These are phyloP conservation scores for Agastache rugosa DNA, from an alignment of 257 asterid species.

Conservation along the genomic window DNA sequence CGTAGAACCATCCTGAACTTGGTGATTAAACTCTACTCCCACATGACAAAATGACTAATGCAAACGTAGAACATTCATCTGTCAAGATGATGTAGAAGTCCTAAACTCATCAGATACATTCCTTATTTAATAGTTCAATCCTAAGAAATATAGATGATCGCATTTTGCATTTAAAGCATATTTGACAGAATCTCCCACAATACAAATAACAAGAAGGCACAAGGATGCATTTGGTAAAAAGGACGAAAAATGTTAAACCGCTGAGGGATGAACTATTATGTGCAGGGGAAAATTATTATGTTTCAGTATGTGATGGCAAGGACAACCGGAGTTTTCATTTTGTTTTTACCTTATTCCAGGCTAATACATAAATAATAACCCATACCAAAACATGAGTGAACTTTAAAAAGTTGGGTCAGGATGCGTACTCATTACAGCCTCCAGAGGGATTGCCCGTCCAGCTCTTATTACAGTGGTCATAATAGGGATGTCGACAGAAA, in stretches of 20 bases:
- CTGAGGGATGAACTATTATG: slow-evolving; percentile 10
- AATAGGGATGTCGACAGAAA: neutral
- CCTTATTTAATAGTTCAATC: neutral
- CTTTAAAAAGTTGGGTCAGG: neutral
- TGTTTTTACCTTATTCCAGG: neutral
- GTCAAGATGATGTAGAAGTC: slow-evolving; percentile 2
- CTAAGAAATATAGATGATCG: neutral
- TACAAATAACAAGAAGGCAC: neutral
- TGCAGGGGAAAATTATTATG: neutral
- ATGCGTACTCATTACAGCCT: neutral
- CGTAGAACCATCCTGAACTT: neutral
- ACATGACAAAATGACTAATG: neutral
- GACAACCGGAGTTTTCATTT: neutral
- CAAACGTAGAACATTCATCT: neutral
- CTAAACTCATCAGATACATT: neutral
- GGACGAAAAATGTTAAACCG: neutral
- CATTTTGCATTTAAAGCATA: slow-evolving; percentile 10
- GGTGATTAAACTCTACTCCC: no score
- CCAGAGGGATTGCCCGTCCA: neutral
- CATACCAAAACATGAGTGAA: neutral
- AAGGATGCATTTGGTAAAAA: neutral
- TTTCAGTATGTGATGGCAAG: slow-evolving; percentile 7
- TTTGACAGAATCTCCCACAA: neutral
- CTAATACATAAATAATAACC: neutral
- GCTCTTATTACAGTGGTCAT: slow-evolving; percentile 4